Percentiles rank a stretch among this genome's conserved stretches.
These are phyloP conservation scores for Fraxinus nigra DNA, from an alignment of 305 asterid species.

Conservation along the genomic window DNA sequence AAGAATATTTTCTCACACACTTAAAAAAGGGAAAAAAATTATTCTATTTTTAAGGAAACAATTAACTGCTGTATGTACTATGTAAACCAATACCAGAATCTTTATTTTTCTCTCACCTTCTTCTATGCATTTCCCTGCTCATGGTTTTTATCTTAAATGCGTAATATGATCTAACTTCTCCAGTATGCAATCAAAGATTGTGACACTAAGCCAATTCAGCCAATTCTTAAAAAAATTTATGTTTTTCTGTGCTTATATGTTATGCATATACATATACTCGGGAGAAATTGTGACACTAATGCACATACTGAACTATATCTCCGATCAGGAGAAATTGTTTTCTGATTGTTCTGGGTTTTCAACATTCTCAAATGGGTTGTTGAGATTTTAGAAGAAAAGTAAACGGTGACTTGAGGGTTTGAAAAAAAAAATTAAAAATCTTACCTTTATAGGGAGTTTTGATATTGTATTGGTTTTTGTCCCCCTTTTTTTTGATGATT, in stretches of 20 bases:
- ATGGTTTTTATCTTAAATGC: background rate
- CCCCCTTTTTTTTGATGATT: conserved; percentile 46
- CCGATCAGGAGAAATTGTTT: conserved; percentile 2
- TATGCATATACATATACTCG: background rate
- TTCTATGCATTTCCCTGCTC: background rate
- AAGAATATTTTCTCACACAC: too few species aligned
- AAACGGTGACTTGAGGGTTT: conserved; percentile 22
- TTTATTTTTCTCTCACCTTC: background rate
- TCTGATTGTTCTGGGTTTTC: background rate
- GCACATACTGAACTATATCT: background rate
- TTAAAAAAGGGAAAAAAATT: too few species aligned
- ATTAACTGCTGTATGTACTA: too few species aligned
- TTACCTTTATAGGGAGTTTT: conserved; percentile 12
- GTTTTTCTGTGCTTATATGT: background rate
- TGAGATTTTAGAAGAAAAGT: conserved; percentile 36
- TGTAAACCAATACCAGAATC: background rate
- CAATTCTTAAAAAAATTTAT: too few species aligned
- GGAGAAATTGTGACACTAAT: background rate
- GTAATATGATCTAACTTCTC: background rate
- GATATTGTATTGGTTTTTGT: background rate
- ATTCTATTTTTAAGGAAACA: too few species aligned
- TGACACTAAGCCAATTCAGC: background rate
- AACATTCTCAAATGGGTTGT: conserved; percentile 13
- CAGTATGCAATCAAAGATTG: background rate
- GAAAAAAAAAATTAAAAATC: background rate